A percentile compares a stretch with the other conserved stretches of the same genome.
Evolutionary conservation across 306 rosid genomes (phyloP).

Genomic region (Pyrus bretschneideri): DNA sequence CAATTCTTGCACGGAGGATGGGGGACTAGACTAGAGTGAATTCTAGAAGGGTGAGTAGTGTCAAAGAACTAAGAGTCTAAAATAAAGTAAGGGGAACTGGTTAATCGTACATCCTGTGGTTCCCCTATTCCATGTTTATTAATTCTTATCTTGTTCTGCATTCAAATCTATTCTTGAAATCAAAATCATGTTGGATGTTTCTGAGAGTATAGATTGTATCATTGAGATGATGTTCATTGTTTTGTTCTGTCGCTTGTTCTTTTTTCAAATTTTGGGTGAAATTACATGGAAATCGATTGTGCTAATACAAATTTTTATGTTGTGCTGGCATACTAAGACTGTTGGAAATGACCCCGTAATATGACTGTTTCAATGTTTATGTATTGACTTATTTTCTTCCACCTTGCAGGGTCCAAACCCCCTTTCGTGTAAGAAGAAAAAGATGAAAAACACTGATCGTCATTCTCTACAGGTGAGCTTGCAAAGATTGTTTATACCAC

Average conservation of each 20-base stretch:
- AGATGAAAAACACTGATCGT: constrained; percentile 36
- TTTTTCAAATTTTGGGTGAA: neutral
- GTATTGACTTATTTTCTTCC: neutral
- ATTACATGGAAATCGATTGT: neutral
- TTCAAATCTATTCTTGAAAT: neutral
- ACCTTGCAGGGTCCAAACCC: constrained; percentile 82
- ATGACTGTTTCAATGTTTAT: neutral
- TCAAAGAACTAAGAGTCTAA: neutral
- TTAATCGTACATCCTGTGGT: neutral
- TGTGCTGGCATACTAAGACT: neutral
- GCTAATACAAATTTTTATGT: neutral
- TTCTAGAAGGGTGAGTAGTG: neutral
- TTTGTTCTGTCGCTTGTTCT: neutral
- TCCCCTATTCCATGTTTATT: neutral
- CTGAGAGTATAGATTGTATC: neutral
- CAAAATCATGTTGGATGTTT: neutral
- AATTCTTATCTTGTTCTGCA: neutral
- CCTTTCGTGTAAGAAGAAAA: constrained; percentile 78
- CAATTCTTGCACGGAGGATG: neutral
- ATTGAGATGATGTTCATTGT: neutral
- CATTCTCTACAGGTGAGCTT: constrained; percentile 40
- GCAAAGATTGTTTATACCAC: neutral
- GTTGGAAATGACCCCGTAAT: neutral
- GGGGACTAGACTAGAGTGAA: neutral
- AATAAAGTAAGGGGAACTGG: neutral